Base-by-base conservation (phyloP, 495 filamentous ascomycete genomes). In the Symbiotaphrina buchneri region DNA sequence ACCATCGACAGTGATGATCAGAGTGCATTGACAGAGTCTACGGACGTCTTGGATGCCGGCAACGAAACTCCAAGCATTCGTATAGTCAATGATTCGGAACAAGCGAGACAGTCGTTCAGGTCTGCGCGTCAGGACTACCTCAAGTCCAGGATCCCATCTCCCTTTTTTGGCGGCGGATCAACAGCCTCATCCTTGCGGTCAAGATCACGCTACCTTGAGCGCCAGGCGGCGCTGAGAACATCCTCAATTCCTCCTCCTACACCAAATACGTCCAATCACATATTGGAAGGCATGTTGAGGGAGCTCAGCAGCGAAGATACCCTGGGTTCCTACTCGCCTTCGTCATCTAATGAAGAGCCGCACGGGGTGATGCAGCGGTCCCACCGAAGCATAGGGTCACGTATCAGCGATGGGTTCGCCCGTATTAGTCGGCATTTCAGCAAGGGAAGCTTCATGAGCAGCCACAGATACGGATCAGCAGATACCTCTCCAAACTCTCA, bases 161-260 rank as follows among this genome's bases (percentile, higher is more conserved):
- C 30, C 8, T 32, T 32, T 22, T 32, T 32, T 14, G 30, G 17
- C 7, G 30, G 30, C n/a, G 7, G 18, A 3, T 32, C 30, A 14
- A 32, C 20, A 32, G 16, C 2, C 7, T n/a, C 1, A 10, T 20
- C 18, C 7, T 32, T 22, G 6, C 7, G 3, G n/a, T n/a, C n/a
- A 4, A 5, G 30, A 22, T 32, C 30, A 10, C 20, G 20, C 4
- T 22, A 4, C 1, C 15, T 22, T 22, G 14, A 14, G 30, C 11
- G 18, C 20, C 25, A 22, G 8, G 3, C 18, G 16, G 13, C 13
- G 4, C 11, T n/a, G 30, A 22, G 13, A 10, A 11, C 25, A 19
- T 8, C 7, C 18, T 22, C 10, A 10, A 10, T 23, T 22, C 2
- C 3, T 32, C 30, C 16, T 22, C 7, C 17, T 3, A 4, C 14